Evolutionary conservation across 805 yeast genomes (phyloP).

Genomic region (Blastobotrys terrestris): DNA sequence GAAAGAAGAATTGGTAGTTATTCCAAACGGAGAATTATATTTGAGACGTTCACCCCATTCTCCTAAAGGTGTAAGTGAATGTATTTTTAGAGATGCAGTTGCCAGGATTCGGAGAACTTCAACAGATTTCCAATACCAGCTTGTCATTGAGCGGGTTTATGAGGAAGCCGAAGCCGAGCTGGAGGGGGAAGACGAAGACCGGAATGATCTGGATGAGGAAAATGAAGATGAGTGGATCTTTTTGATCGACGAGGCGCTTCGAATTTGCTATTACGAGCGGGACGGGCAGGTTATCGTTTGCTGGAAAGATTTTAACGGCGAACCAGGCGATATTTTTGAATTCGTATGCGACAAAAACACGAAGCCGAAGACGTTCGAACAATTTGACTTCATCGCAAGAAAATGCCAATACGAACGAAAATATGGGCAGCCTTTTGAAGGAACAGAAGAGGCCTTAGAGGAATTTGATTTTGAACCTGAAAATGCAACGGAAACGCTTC

Average conservation of each 20-base stretch:
- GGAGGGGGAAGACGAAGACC: slow-evolving; percentile 44
- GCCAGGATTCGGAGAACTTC: slow-evolving; percentile 65
- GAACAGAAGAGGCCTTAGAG: slow-evolving; percentile 42
- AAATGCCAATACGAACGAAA: slow-evolving; percentile 73
- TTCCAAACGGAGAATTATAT: slow-evolving; percentile 76
- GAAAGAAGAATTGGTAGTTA: slow-evolving; percentile 50
- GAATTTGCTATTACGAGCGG: slow-evolving; percentile 46
- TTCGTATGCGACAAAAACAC: slow-evolving; percentile 63
- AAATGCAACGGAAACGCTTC: too few relatives aligned
- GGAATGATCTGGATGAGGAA: slow-evolving; percentile 38
- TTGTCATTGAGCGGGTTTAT: slow-evolving; percentile 61
- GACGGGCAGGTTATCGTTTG: slow-evolving; percentile 55
- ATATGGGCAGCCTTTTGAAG: slow-evolving; percentile 43
- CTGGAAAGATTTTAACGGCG: slow-evolving; percentile 86
- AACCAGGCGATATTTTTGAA: slow-evolving; percentile 76
- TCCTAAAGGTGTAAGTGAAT: slow-evolving; percentile 80
- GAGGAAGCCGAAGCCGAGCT: slow-evolving; percentile 59
- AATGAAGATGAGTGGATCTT: slow-evolving; percentile 64
- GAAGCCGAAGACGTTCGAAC: slow-evolving; percentile 40
- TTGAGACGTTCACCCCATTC: slow-evolving; percentile 68
- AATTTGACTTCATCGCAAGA: slow-evolving; percentile 55
- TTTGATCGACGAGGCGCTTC: slow-evolving; percentile 54
- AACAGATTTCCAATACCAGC: slow-evolving; percentile 58
- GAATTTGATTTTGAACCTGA: slow-evolving; percentile 47
- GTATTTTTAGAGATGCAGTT: slow-evolving; percentile 66